A percentile compares a stretch with the other conserved stretches of the same genome.
Conservation (phyloP, 2,329 filamentous ascomycete genomes). For the Lachnellula arida region DNA sequence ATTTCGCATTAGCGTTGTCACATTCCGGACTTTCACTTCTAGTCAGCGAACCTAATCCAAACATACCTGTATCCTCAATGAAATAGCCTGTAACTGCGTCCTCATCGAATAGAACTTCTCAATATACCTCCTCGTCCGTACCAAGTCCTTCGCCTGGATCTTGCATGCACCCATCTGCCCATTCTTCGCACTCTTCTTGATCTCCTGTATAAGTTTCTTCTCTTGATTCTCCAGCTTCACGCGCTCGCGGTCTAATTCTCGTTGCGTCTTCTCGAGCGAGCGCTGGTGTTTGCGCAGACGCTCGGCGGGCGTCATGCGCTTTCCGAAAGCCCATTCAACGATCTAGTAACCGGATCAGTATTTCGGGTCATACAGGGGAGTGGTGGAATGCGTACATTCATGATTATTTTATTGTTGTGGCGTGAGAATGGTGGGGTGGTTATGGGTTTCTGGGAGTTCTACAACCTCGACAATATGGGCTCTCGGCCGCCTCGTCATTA, state of each 20-base stretch:
- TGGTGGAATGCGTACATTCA: slow-evolving; percentile 49
- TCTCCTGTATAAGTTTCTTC: slow-evolving; percentile 92
- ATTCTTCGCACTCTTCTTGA: slow-evolving; percentile 98
- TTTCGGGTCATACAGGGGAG: neutral
- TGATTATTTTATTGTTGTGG: slow-evolving; percentile 13
- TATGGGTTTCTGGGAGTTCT: neutral
- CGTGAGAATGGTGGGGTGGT: neutral
- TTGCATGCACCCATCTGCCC: slow-evolving; percentile 98
- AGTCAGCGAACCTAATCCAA: neutral
- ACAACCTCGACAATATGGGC: too few relatives aligned
- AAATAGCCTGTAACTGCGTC: slow-evolving; percentile 94
- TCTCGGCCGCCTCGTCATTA: slow-evolving; percentile 13
- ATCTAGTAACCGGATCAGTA: slow-evolving; percentile 51
- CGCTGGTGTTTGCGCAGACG: slow-evolving; percentile 90
- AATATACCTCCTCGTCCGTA: slow-evolving; percentile 88
- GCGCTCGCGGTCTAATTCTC: slow-evolving; percentile 90
- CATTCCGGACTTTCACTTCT: neutral
- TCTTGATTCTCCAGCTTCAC: slow-evolving; percentile 98
- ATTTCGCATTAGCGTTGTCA: neutral
- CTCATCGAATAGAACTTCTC: slow-evolving; percentile 99
- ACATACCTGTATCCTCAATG: slow-evolving; percentile 80
- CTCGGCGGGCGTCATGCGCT: slow-evolving; percentile 96
- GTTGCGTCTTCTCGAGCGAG: slow-evolving; percentile 93
- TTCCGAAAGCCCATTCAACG: slow-evolving; percentile 98
- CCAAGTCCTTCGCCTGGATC: slow-evolving; percentile 96